phyloP scores from a whole-genome alignment of 2,329 filamentous ascomycete genomes.

The Nannizziopsis barbatae region DNA sequence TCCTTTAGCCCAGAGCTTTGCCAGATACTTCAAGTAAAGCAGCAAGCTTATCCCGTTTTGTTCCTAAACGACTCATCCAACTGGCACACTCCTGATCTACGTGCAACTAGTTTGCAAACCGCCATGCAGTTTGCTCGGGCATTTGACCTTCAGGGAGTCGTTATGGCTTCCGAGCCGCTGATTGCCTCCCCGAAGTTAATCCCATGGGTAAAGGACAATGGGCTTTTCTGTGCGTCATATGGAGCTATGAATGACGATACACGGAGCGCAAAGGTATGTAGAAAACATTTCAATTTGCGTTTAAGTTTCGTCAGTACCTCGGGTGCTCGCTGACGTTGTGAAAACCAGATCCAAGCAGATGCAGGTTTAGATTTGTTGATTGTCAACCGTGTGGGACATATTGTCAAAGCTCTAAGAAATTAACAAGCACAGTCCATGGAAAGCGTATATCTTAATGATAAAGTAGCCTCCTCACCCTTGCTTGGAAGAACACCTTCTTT shows the following conservation, averaged over 20 bases:
- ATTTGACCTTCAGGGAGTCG: slow-evolving; percentile 30
- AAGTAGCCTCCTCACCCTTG: too few species aligned
- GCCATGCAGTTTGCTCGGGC: slow-evolving; percentile 29
- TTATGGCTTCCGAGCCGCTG: slow-evolving; percentile 29
- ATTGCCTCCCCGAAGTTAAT: slow-evolving; percentile 29
- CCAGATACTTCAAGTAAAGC: slow-evolving; percentile 19
- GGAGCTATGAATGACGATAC: slow-evolving; percentile 25
- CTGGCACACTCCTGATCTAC: slow-evolving; percentile 20
- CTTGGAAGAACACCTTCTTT: too few species aligned
- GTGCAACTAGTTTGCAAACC: slow-evolving; percentile 28
- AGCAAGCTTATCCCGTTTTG: slow-evolving; percentile 19
- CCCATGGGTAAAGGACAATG: slow-evolving; percentile 23
- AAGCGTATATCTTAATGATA: too few species aligned
- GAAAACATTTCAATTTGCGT: not conserved
- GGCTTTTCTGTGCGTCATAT: slow-evolving; percentile 27
- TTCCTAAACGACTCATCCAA: slow-evolving; percentile 22
- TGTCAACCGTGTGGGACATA: slow-evolving; percentile 15
- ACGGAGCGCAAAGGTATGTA: slow-evolving; percentile 16
- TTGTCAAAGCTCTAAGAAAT: slow-evolving; percentile 6
- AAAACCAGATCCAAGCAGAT: slow-evolving; percentile 14
- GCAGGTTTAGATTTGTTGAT: slow-evolving; percentile 18
- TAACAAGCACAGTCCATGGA: too few species aligned
- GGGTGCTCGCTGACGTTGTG: not conserved
- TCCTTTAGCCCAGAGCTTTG: slow-evolving; percentile 23
- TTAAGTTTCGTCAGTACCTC: too few species aligned